Evolutionary conservation across 805 yeast species (phyloP).

Genomic region (Candida verbasci): DNA sequence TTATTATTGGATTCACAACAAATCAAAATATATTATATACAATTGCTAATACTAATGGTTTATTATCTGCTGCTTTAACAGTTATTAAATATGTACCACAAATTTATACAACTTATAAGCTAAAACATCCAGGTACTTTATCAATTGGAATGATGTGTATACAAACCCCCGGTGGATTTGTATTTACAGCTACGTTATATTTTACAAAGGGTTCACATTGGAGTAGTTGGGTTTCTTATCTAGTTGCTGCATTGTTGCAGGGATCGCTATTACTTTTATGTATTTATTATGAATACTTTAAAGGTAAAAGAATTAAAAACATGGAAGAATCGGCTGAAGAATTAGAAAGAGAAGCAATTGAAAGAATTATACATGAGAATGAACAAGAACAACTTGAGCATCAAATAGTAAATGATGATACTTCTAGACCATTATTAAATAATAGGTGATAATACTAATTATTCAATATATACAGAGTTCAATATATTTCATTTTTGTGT

Average conservation of each 20-base stretch:
- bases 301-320: conserved; percentile 5
- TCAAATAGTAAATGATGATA: neutral
- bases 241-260: conserved; percentile 68
- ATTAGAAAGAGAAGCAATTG: conserved; percentile 25
- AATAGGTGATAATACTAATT: neutral
- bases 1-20: conserved; percentile 28
- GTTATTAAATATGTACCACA: conserved; percentile 78
- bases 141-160: conserved; percentile 78
- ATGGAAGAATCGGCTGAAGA: conserved; percentile 19
- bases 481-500: too few relatives aligned
- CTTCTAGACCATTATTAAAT: neutral
- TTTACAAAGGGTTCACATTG: conserved; percentile 73
- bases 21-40: conserved; percentile 19
- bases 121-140: conserved; percentile 76
- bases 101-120: conserved; percentile 58
- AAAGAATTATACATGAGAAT: conserved; percentile 26
- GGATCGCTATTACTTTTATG: conserved; percentile 60
- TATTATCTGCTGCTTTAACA: conserved; percentile 60
- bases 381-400: conserved; percentile 10
- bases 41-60: conserved; percentile 59
- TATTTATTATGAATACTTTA: conserved; percentile 40
- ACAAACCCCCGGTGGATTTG: conserved; percentile 85
- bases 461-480: too few relatives aligned
- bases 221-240: conserved; percentile 83
- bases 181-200: conserved; percentile 72